Percentiles rank a stretch among this genome's conserved stretches.
Evolutionary conservation across 495 filamentous ascomycete species (phyloP).

Genomic region (Recurvomyces mirabilis): DNA sequence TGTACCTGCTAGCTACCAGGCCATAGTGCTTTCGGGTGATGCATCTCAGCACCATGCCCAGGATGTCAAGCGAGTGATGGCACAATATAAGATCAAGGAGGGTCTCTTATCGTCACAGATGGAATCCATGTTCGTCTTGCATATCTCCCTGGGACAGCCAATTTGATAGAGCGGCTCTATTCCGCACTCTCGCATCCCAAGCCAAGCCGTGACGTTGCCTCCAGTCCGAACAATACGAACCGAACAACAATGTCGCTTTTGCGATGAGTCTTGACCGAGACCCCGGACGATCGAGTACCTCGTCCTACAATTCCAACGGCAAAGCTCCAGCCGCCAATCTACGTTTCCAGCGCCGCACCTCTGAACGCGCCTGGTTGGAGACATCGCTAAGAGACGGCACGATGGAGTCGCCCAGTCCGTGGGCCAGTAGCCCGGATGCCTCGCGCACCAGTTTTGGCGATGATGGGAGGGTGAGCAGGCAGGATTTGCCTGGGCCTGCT

Average conservation of each 20-base stretch:
- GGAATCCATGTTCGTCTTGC: too few species aligned
- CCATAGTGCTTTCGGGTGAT: too few species aligned
- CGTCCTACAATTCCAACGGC: slow-evolving; percentile 3
- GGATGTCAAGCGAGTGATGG: too few species aligned
- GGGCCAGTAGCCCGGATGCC: slow-evolving; percentile 19
- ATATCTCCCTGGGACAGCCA: too few species aligned
- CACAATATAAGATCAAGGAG: too few species aligned
- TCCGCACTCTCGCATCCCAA: too few species aligned
- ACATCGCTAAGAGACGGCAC: slow-evolving; percentile 11
- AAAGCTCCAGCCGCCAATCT: slow-evolving; percentile 14
- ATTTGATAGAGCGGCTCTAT: too few species aligned
- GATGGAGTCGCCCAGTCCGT: slow-evolving; percentile 14
- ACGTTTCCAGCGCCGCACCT: slow-evolving; percentile 19
- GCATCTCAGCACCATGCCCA: slow-evolving; percentile 5
- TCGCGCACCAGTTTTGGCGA: slow-evolving; percentile 17
- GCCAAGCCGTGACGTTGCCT: too few species aligned
- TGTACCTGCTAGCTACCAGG: background rate
- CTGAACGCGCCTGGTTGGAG: slow-evolving; percentile 19
- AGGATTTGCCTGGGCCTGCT: slow-evolving; percentile 15
- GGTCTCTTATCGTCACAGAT: too few species aligned
- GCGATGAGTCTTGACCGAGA: slow-evolving; percentile 2
- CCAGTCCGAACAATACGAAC: too few species aligned
- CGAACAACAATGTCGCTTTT: too few species aligned
- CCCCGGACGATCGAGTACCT: background rate
- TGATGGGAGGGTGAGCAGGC: background rate